These are phyloP conservation scores for Rhodotorula sp. DNA, from an alignment of 1,284 basidiomycete species.

Conservation along the genomic window DNA sequence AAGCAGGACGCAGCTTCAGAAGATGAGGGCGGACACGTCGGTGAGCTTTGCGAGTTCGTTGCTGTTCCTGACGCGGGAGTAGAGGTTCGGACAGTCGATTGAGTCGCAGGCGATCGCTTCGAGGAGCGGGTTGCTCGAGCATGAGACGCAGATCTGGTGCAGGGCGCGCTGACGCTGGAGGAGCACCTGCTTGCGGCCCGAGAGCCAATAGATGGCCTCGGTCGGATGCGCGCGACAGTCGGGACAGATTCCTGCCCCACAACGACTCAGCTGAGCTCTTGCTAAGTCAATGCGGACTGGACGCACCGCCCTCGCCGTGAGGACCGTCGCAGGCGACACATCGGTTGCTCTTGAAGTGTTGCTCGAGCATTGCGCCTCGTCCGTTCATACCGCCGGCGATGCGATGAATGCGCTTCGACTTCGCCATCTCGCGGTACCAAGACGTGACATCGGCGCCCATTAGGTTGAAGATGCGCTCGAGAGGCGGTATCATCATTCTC, in stretches of 20 bases:
- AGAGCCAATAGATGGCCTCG: constrained; percentile 61
- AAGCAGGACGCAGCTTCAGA: background rate
- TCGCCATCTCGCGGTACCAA: constrained; percentile 91
- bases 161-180: constrained; percentile 51
- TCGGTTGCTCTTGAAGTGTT: constrained; percentile 38
- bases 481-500: constrained; percentile 79
- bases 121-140: constrained; percentile 58
- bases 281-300: background rate
- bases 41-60: constrained; percentile 21
- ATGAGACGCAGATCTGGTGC: constrained; percentile 64
- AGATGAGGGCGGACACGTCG: background rate
- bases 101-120: constrained; percentile 74
- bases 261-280: background rate
- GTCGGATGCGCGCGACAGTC: constrained; percentile 60
- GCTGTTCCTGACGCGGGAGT: constrained; percentile 9
- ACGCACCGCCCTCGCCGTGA: constrained; percentile 22
- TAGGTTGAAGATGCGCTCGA: constrained; percentile 87
- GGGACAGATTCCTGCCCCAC: constrained; percentile 63
- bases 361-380: constrained; percentile 36
- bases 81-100: constrained; percentile 65
- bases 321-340: constrained; percentile 43
- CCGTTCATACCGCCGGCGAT: background rate
- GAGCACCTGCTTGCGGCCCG: constrained; percentile 59
- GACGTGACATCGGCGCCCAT: constrained; percentile 81
- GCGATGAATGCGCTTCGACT: constrained; percentile 43